Evolutionary conservation across 805 yeast genomes (phyloP).

Genomic region (Danielia oregonensis): DNA sequence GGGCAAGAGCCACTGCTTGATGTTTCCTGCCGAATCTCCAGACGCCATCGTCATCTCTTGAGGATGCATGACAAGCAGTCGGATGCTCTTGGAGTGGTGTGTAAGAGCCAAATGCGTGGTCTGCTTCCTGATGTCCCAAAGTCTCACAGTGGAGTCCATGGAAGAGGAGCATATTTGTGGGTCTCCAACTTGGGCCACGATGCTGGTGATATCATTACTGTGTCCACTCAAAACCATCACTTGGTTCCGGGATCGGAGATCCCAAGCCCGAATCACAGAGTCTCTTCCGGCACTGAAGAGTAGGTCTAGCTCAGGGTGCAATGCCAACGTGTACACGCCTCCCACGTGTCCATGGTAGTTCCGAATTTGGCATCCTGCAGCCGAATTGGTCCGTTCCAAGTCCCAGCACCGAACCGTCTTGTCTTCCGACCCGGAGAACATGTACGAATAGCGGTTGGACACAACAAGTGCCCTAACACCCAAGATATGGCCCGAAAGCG

Average conservation of each 20-base stretch:
- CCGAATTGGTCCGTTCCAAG: slow-evolving; percentile 72
- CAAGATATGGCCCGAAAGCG: slow-evolving; percentile 90
- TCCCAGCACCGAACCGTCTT: slow-evolving; percentile 95
- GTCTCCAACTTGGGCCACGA: slow-evolving; percentile 63
- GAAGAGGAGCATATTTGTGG: slow-evolving; percentile 86
- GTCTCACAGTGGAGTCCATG: slow-evolving; percentile 75
- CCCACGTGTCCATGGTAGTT: slow-evolving; percentile 94
- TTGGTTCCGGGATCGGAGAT: slow-evolving; percentile 72
- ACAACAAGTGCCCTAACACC: slow-evolving; percentile 74
- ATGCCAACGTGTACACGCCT: slow-evolving; percentile 76
- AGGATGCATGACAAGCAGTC: slow-evolving; percentile 70
- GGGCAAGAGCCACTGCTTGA: slow-evolving; percentile 82
- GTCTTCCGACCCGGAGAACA: slow-evolving; percentile 92
- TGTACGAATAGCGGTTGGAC: slow-evolving; percentile 75
- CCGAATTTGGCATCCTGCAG: slow-evolving; percentile 51
- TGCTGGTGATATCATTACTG: slow-evolving; percentile 65
- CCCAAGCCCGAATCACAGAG: slow-evolving; percentile 87
- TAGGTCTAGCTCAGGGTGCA: slow-evolving; percentile 85
- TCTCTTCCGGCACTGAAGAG: slow-evolving; percentile 89
- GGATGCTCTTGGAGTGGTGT: slow-evolving; percentile 78
- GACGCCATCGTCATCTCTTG: slow-evolving; percentile 70
- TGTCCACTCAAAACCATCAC: slow-evolving; percentile 83
- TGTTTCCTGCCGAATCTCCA: slow-evolving; percentile 69
- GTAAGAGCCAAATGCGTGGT: slow-evolving; percentile 68
- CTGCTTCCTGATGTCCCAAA: slow-evolving; percentile 91